A percentile compares a stretch with the other conserved stretches of the same genome.
Evolutionary conservation across 805 yeast genomes (phyloP).

Genomic region (Saturnispora galanensis): DNA sequence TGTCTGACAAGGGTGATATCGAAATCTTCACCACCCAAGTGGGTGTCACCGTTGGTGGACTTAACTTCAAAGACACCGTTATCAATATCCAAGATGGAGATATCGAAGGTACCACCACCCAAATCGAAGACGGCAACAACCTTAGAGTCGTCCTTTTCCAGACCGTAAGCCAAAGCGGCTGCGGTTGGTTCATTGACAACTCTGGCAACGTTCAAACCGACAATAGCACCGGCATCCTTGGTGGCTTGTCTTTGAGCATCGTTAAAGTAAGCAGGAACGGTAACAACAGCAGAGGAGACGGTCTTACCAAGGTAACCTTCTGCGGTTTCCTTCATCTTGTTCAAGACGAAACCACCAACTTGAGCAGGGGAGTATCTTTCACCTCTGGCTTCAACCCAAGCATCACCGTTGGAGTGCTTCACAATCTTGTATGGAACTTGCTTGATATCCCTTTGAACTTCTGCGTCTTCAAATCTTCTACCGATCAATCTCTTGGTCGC

Average conservation of each 20-base stretch:
- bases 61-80: slow-evolving; percentile 97
- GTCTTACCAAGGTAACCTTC: slow-evolving; percentile 83
- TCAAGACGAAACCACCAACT: slow-evolving; percentile 63
- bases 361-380: slow-evolving; percentile 54
- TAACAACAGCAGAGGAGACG: slow-evolving; percentile 82
- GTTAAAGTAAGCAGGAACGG: slow-evolving; percentile 85
- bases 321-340: slow-evolving; percentile 98
- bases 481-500: slow-evolving; percentile 81
- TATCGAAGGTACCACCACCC: slow-evolving; percentile 99
- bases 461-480: slow-evolving; percentile 54
- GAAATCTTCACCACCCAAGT: slow-evolving; percentile 88
- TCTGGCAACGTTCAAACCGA: slow-evolving; percentile 82
- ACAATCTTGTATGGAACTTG: slow-evolving; percentile 57
- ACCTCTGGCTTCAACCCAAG: slow-evolving; percentile 49
- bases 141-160: slow-evolving; percentile 54
- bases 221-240: slow-evolving; percentile 96
- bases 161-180: slow-evolving; percentile 91
- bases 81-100: slow-evolving; percentile 91
- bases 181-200: slow-evolving; percentile 90
- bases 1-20: slow-evolving; percentile 79
- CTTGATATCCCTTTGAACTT: slow-evolving; percentile 56
- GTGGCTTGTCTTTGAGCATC: slow-evolving; percentile 91
- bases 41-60: slow-evolving; percentile 95
- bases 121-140: slow-evolving; percentile 90
- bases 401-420: slow-evolving; percentile 54